Evolutionary conservation across 78 protist species (phyloP).

Genomic region (Dictyostelium citrinum): DNA sequence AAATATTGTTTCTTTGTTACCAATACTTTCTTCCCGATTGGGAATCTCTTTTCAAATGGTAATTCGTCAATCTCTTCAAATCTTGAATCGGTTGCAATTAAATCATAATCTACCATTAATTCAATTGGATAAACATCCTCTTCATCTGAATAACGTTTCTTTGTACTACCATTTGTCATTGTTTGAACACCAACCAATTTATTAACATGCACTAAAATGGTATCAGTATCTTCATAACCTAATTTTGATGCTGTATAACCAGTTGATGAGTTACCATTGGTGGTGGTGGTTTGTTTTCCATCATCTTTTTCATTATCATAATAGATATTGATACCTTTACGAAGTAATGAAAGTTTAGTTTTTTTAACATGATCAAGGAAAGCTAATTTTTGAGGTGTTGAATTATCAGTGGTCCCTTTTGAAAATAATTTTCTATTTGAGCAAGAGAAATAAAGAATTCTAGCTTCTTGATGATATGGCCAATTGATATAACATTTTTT

Average conservation of each 20-base stretch:
- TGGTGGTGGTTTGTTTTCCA: background rate
- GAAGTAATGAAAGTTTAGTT: background rate
- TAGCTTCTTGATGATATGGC: conserved; percentile 72
- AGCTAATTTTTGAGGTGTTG: conserved; percentile 2
- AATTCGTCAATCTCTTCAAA: conserved; percentile 28
- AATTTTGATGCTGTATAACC: background rate
- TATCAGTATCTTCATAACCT: background rate
- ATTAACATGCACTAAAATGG: conserved; percentile 28
- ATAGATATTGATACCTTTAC: conserved; percentile 19
- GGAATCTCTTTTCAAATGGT: conserved; percentile 56
- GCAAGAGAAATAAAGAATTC: conserved; percentile 46
- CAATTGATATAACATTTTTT: conserved; percentile 52
- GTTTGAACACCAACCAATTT: conserved; percentile 40
- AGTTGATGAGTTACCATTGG: background rate
- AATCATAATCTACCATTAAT: conserved; percentile 55
- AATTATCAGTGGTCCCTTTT: background rate
- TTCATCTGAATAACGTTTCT: conserved; percentile 42
- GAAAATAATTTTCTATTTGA: background rate
- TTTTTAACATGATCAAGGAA: conserved; percentile 29
- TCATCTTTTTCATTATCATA: background rate
- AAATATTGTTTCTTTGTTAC: conserved; percentile 18
- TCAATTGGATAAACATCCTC: conserved; percentile 34
- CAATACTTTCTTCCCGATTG: conserved; percentile 39
- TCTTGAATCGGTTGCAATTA: conserved; percentile 25
- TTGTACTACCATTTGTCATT: conserved; percentile 6